Evolutionary conservation across 495 filamentous ascomycete genomes (phyloP).

Genomic region (Tuber calosporum): DNA sequence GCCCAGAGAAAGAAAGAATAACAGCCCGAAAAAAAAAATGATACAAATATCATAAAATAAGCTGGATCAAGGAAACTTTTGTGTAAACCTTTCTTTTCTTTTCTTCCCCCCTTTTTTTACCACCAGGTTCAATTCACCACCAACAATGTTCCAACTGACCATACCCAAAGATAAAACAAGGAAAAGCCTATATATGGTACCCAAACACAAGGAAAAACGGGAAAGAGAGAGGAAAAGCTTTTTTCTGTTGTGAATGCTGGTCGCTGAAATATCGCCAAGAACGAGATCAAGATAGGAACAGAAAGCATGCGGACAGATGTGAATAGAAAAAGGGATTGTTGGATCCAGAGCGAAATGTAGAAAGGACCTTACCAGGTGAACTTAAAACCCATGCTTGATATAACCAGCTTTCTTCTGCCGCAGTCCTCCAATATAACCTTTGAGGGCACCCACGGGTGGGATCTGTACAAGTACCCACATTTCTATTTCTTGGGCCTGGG

Average conservation of each 20-base stretch:
- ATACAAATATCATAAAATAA: background rate
- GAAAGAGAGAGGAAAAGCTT: background rate
- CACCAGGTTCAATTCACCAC: background rate
- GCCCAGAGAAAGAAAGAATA: background rate
- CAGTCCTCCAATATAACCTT: background rate
- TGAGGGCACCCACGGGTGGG: background rate
- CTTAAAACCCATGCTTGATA: background rate
- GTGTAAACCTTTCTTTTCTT: background rate
- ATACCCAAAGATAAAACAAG: background rate
- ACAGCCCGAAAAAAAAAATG: background rate
- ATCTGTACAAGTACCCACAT: background rate
- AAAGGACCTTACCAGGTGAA: background rate
- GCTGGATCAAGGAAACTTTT: background rate
- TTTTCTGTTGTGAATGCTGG: background rate
- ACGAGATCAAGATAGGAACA: background rate
- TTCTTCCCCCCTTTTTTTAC: background rate
- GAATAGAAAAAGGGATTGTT: background rate
- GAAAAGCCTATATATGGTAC: background rate
- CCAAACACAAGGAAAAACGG: background rate
- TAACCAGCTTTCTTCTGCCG: background rate
- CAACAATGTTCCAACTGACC: background rate
- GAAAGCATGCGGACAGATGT: background rate
- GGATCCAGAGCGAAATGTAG: background rate
- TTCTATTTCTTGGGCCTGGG: conserved; percentile 21
- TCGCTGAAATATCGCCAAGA: background rate